phyloP scores from a whole-genome alignment of 1,139 yeast genomes.

The Yamadazyma jaroonii region DNA sequence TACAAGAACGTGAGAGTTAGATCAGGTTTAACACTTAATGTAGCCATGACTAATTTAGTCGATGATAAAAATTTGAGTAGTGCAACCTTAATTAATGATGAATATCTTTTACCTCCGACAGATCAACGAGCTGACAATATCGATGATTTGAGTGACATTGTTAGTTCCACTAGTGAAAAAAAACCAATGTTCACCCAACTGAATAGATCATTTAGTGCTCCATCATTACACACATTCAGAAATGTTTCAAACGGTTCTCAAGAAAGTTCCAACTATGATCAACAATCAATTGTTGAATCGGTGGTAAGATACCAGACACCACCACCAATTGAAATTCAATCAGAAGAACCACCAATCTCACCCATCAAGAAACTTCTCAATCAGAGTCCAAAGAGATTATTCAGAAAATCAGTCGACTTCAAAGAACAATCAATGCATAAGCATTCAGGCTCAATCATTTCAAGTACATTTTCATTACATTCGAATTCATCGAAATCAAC shows the following conservation, averaged over 20 bases:
- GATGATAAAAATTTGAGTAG: slow-evolving; percentile 12
- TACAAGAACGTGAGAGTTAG: slow-evolving; percentile 25
- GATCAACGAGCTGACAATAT: slow-evolving; percentile 22
- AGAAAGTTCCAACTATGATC: background rate
- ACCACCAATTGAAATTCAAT: slow-evolving; percentile 11
- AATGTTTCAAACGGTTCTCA: slow-evolving; percentile 10
- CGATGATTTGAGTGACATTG: slow-evolving; percentile 29
- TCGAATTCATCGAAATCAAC: slow-evolving; percentile 18
- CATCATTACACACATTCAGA: slow-evolving; percentile 40
- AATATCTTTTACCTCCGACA: slow-evolving; percentile 20
- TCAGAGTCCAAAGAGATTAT: slow-evolving; percentile 35
- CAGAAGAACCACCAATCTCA: slow-evolving; percentile 13
- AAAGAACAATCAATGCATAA: slow-evolving; percentile 9
- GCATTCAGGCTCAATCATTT: slow-evolving; percentile 26
- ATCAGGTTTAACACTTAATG: slow-evolving; percentile 16
- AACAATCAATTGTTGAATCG: background rate
- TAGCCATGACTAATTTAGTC: slow-evolving; percentile 15
- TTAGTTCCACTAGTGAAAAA: background rate
- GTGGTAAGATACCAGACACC: slow-evolving; percentile 15
- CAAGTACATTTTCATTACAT: slow-evolving; percentile 28
- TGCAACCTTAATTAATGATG: slow-evolving; percentile 9
- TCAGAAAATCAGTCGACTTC: slow-evolving; percentile 23
- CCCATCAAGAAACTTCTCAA: slow-evolving; percentile 34
- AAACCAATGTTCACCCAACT: slow-evolving; percentile 16
- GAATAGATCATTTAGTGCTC: slow-evolving; percentile 37